Base-by-base conservation (phyloP, 495 filamentous ascomycete genomes). In the Talaromyces thailandensis region DNA sequence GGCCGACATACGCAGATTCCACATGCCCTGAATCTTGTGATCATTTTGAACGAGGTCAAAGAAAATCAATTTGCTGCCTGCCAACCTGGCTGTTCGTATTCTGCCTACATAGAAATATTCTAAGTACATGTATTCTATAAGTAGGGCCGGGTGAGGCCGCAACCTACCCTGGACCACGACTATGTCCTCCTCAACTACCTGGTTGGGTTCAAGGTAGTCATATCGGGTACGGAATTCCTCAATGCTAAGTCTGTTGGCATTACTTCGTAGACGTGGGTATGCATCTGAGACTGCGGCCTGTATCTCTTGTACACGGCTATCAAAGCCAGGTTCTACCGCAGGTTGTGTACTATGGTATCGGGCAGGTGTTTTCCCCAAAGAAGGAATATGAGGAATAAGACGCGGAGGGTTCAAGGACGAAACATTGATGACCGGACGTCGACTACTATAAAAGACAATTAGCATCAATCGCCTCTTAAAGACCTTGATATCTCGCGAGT, bases 21-120 rank as follows among this genome's bases (percentile, higher is more conserved):
- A 82, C 71, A 96, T 82, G 28, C 81, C 81, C 70, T 98, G 94
- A 31, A 92, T 67, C 64, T 81, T 82, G 66, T 81, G 70, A 35
- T 84, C 86, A 72, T 92, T 84, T 75, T 88, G 84, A 61, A 81
- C 73, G 61, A 98, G 68, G 73, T 93, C 88, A 65, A 96, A 74
- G 73, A 98, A 98, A 50, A 89, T 79, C 70, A 98, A 85, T 75
- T 88, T 90, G 67, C 81, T 84, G 61, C 82, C 86, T 58, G 80
- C 78, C 63, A 75, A 77, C 70, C 83, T 84, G 66, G 76, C 76
- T 55, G 80, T 81, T 73, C 71, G 78, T 64, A 91, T 79, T 70
- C 88, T 88, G 77, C 88, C 88, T 90, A 78, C 71, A 69, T 32
- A 35, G 14, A 43, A 61, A 32, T 32, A 66, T 72, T 75, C 76